phyloP scores from a whole-genome alignment of 306 rosid genomes.

The Abrus pulchellus region DNA sequence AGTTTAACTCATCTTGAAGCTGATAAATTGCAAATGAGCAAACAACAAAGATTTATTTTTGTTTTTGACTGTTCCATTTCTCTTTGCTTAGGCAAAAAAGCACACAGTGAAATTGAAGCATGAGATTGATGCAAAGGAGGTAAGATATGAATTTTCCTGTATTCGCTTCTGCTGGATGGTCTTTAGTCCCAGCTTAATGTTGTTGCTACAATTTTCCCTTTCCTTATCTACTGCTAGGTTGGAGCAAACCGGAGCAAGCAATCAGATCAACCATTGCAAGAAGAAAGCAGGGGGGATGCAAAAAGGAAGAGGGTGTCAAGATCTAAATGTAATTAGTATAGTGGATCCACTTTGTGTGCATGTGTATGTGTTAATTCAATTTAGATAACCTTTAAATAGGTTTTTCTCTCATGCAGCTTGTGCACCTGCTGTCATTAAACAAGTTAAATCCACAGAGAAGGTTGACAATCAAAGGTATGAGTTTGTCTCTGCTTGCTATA shows the following conservation, averaged over 20 bases:
- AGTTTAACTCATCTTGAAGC: constrained; percentile 48
- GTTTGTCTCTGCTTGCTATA: constrained; percentile 41
- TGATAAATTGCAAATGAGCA: constrained; percentile 26
- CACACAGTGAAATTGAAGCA: constrained; percentile 33
- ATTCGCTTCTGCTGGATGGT: constrained; percentile 29
- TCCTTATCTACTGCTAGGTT: constrained; percentile 49
- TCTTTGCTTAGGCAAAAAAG: constrained; percentile 52
- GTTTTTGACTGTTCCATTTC: constrained; percentile 38
- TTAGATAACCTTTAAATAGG: constrained; percentile 36
- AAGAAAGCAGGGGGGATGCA: constrained; percentile 39
- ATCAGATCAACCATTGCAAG: constrained; percentile 53
- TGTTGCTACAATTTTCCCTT: constrained; percentile 18
- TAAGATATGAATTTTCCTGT: constrained; percentile 32
- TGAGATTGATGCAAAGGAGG: constrained; percentile 55
- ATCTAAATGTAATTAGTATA: constrained; percentile 59
- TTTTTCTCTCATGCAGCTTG: constrained; percentile 65
- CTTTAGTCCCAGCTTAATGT: constrained; percentile 23
- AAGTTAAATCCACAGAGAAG: constrained; percentile 50
- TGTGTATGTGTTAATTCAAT: constrained; percentile 4
- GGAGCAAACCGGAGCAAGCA: constrained; percentile 50
- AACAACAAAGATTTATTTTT: constrained; percentile 13
- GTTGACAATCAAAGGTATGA: constrained; percentile 66
- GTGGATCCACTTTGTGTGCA: constrained; percentile 25
- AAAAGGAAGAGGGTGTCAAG: constrained; percentile 62
- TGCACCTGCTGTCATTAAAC: constrained; percentile 54